phyloP scores from a whole-genome alignment of 1,284 basidiomycete genomes.

The Austroboletus rostrupii region DNA sequence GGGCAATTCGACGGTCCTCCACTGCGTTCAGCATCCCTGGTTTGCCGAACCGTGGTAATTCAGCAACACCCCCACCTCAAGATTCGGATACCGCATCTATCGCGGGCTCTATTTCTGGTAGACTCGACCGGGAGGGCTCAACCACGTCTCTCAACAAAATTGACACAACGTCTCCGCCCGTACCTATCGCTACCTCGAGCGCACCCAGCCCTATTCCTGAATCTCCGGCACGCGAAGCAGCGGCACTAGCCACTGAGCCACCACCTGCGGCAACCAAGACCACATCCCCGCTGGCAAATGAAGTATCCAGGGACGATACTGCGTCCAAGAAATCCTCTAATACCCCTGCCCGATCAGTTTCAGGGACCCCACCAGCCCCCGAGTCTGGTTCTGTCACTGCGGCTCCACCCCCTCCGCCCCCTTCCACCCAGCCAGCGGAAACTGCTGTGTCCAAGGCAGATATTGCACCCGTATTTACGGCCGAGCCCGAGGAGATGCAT shows the following conservation, averaged over 20 bases:
- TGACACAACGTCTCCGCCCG: slow-evolving; percentile 21
- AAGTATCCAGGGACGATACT: slow-evolving; percentile 15
- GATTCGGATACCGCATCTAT: slow-evolving; percentile 30
- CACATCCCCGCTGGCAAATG: slow-evolving; percentile 29
- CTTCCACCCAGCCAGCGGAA: slow-evolving; percentile 1
- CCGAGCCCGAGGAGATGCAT: slow-evolving; percentile 27
- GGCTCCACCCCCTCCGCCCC: slow-evolving; percentile 9
- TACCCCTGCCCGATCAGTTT: slow-evolving; percentile 18
- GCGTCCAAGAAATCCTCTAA: slow-evolving; percentile 10
- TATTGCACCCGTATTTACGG: slow-evolving; percentile 21
- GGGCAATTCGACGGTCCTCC: slow-evolving; percentile 30
- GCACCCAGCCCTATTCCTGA: slow-evolving; percentile 52
- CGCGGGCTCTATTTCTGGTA: slow-evolving; percentile 25
- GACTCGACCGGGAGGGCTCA: slow-evolving; percentile 28
- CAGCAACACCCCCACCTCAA: slow-evolving; percentile 26
- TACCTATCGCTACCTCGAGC: slow-evolving; percentile 16
- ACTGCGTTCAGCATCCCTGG: slow-evolving; percentile 31
- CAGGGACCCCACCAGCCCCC: slow-evolving; percentile 18
- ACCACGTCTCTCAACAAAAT: slow-evolving; percentile 27
- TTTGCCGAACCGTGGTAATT: slow-evolving; percentile 24
- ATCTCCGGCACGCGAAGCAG: slow-evolving; percentile 49
- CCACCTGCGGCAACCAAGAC: slow-evolving; percentile 19
- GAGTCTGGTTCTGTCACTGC: slow-evolving; percentile 12
- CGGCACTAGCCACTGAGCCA: slow-evolving; percentile 32
- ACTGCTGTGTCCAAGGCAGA: slow-evolving; percentile 3